These are phyloP conservation scores for Aspergillus tanneri DNA, from an alignment of 2,329 filamentous ascomycete genomes.

Conservation along the genomic window DNA sequence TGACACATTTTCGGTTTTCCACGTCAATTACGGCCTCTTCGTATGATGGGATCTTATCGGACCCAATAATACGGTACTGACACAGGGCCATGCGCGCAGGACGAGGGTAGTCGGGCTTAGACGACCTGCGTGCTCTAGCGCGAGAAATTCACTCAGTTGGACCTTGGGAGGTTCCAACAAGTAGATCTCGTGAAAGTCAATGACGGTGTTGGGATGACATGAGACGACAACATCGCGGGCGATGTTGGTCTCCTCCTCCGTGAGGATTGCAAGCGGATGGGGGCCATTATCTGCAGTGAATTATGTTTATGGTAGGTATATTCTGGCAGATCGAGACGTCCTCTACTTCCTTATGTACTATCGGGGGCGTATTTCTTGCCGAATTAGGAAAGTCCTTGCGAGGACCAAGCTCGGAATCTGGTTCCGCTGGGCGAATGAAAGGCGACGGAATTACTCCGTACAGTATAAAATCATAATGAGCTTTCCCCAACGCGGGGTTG, in stretches of 20 bases:
- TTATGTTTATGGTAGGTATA: too few relatives aligned
- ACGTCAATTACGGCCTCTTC: conserved; percentile 56
- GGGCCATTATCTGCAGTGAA: too few relatives aligned
- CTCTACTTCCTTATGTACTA: too few relatives aligned
- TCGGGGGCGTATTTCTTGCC: too few relatives aligned
- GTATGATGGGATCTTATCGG: conserved; percentile 53
- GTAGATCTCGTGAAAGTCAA: conserved; percentile 52
- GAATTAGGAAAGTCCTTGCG: too few relatives aligned
- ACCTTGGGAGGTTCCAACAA: conserved; percentile 53
- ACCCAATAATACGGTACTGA: conserved; percentile 57
- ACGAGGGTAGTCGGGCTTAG: conserved; percentile 42
- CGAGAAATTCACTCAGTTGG: conserved; percentile 49
- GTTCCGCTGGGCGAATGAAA: too few relatives aligned
- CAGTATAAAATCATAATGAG: too few relatives aligned
- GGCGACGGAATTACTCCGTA: too few relatives aligned
- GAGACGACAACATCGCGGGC: conserved; percentile 36
- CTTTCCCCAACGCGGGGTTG: too few relatives aligned
- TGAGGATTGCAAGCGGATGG: conserved; percentile 38
- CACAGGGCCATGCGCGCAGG: conserved; percentile 54
- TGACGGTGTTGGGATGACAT: conserved; percentile 30
- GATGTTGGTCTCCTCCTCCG: conserved; percentile 33
- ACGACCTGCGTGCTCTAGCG: conserved; percentile 49
- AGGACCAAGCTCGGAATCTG: too few relatives aligned
- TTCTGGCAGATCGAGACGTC: too few relatives aligned
- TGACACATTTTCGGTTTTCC: conserved; percentile 41